phyloP scores from a whole-genome alignment of 306 rosid species.

The Glycine tomentella region DNA sequence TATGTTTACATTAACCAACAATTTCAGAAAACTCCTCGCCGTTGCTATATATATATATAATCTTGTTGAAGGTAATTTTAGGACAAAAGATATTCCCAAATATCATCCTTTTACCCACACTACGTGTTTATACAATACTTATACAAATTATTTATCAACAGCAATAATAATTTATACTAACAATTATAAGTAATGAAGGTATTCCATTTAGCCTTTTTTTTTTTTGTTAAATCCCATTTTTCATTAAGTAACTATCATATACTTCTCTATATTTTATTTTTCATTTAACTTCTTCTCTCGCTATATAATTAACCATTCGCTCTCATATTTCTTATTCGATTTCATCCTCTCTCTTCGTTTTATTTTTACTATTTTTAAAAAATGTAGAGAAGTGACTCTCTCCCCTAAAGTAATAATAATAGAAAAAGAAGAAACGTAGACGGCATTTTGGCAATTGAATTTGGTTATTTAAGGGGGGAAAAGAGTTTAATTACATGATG shows the following conservation, averaged over 20 bases:
- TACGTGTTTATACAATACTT: background rate
- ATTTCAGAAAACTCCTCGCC: too few relatives aligned
- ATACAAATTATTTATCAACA: background rate
- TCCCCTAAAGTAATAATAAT: too few relatives aligned
- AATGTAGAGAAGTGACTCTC: background rate
- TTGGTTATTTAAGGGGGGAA: background rate
- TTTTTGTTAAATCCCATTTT: background rate
- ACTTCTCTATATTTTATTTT: background rate
- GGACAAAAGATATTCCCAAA: constrained; percentile 1
- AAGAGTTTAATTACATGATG: background rate
- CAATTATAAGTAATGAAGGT: background rate
- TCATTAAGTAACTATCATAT: background rate
- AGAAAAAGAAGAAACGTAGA: background rate
- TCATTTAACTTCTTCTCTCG: background rate
- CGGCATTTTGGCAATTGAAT: background rate
- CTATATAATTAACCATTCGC: background rate
- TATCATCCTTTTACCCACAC: background rate
- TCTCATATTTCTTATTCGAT: background rate
- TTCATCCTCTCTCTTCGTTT: background rate
- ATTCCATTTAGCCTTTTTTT: background rate
- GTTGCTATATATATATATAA: too few relatives aligned
- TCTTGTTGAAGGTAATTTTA: constrained; percentile 16
- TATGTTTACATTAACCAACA: constrained; percentile 1
- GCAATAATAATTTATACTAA: too few relatives aligned
- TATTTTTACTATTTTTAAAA: background rate